Base-by-base conservation (phyloP, 164 flowering plant species). In the Vitis vinifera region DNA sequence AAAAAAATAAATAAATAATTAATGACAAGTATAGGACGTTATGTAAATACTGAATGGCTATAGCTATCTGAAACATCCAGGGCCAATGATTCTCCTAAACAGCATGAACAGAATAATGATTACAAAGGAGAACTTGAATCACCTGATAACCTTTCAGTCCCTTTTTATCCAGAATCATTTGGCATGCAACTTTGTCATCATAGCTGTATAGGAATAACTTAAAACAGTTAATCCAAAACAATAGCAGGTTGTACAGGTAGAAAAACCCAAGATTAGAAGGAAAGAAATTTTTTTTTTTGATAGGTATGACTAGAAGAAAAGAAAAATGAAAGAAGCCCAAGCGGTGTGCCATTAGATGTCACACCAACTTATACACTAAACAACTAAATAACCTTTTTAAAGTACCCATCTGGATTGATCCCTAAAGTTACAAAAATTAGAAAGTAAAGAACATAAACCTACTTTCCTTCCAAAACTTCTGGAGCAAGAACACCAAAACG, bases 401-500 rank as follows among this genome's bases (percentile, higher is more conserved):
- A 23, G 27, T 23, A 23, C 27, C 27, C 27, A 23, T 23, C 27
- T 23, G 0, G 2, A 23, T 23, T 17, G 19, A 10, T 62, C 17
- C 30, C 2, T 2, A 16, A 27, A 15, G 56, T 47, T 59, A 23
- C 4, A 23, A 23, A 23, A 23, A 23, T 23, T 23, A 62, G 15
- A 13, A 44, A 55, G 9, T 47, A 59, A 19, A 29, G 44, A 60
- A 48, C 7, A 4, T 15, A 27, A 11, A 84, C 94, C 79, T 84
- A 93, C 98, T 82, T 95, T 83, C 97, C 98, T 3, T 91, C 98
- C 78, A 96, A 70, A 73, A 89, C 93, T 73, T 93, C 97, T 2
- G 99, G 98, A 71, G 94, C 94, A 76, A 95, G 97, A 75, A 93
- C 89, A 73, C 98, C 98, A 83, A 95, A 95, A 29, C 99, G 90